A percentile compares a stretch with the other conserved stretches of the same genome.
Evolutionary conservation across 2,329 filamentous ascomycete species (phyloP).

Genomic region (Cladophialophora exuberans): DNA sequence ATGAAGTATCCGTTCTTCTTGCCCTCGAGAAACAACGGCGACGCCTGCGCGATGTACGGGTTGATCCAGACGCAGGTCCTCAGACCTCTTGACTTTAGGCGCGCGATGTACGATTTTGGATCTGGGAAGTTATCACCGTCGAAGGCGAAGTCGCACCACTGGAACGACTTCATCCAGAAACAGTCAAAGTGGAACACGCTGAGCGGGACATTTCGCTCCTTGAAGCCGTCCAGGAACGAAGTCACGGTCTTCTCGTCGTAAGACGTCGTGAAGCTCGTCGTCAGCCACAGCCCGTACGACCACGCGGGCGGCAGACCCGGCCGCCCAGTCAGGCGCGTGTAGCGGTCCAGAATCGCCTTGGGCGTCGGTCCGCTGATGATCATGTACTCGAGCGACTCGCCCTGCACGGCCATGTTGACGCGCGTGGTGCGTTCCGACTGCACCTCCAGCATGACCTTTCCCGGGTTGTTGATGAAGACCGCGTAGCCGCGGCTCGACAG

Average conservation of each 20-base stretch:
- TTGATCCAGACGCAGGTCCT: conserved; percentile 79
- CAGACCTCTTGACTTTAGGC: conserved; percentile 66
- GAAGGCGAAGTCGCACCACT: conserved; percentile 76
- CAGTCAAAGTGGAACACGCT: conserved; percentile 77
- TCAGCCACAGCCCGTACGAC: conserved; percentile 74
- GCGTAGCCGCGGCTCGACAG: conserved; percentile 64
- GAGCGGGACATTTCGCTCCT: conserved; percentile 64
- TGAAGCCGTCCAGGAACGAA: conserved; percentile 69
- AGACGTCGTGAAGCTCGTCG: conserved; percentile 69
- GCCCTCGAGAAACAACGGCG: conserved; percentile 65
- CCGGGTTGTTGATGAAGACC: conserved; percentile 69
- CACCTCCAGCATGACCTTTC: conserved; percentile 68
- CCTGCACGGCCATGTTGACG: conserved; percentile 66
- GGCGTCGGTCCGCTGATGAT: conserved; percentile 69
- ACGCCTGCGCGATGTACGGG: conserved; percentile 72
- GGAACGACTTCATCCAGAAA: conserved; percentile 77
- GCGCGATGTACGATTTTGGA: conserved; percentile 64
- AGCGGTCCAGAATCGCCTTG: conserved; percentile 67
- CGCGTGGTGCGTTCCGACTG: conserved; percentile 68
- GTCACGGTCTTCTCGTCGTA: conserved; percentile 68
- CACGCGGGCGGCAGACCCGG: conserved; percentile 65
- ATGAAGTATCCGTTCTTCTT: conserved; percentile 69
- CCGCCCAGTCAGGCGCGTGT: conserved; percentile 65
- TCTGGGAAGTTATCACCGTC: conserved; percentile 70
- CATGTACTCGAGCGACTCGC: conserved; percentile 69